Conservation (phyloP, 2,329 filamentous ascomycete species). For the Pseudogymnoascus sp. region DNA sequence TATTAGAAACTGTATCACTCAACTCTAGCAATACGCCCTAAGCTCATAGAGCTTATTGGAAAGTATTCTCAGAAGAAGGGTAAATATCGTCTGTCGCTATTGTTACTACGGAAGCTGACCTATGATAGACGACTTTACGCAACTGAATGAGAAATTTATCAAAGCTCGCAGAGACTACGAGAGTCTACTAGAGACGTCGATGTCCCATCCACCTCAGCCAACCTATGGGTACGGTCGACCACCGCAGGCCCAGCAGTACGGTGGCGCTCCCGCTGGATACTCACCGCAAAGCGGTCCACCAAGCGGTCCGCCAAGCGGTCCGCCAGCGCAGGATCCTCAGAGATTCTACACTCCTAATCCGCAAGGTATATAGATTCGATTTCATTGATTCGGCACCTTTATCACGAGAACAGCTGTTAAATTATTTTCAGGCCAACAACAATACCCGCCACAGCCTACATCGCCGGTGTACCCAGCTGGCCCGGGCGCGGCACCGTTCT, state of each 20-base stretch:
- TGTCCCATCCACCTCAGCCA: constrained; percentile 81
- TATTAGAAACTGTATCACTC: constrained; percentile 72
- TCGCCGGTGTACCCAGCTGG: constrained; percentile 44
- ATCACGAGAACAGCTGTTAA: constrained; percentile 13
- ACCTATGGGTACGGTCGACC: constrained; percentile 55
- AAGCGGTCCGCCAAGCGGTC: constrained; percentile 26
- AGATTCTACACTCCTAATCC: constrained; percentile 60
- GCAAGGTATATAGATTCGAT: constrained; percentile 22
- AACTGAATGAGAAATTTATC: constrained; percentile 98
- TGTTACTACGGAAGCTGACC: constrained; percentile 16
- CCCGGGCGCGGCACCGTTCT: constrained; percentile 52
- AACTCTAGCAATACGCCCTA: constrained; percentile 86
- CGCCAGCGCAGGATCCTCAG: constrained; percentile 49
- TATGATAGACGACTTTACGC: constrained; percentile 84
- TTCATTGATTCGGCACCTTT: constrained; percentile 2
- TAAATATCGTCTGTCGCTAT: constrained; percentile 31
- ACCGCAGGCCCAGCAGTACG: constrained; percentile 12
- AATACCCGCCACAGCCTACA: constrained; percentile 40
- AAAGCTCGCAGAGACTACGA: constrained; percentile 97
- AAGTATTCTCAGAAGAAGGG: constrained; percentile 99
- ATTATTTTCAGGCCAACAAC: constrained; percentile 27
- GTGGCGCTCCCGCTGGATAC: constrained; percentile 26
- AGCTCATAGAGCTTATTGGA: constrained; percentile 94
- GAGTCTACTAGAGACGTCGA: constrained; percentile 86
- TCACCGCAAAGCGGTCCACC: constrained; percentile 29